Evolutionary conservation across 176 grass and related monocot genomes (phyloP).

Genomic region (Areca catechu): DNA sequence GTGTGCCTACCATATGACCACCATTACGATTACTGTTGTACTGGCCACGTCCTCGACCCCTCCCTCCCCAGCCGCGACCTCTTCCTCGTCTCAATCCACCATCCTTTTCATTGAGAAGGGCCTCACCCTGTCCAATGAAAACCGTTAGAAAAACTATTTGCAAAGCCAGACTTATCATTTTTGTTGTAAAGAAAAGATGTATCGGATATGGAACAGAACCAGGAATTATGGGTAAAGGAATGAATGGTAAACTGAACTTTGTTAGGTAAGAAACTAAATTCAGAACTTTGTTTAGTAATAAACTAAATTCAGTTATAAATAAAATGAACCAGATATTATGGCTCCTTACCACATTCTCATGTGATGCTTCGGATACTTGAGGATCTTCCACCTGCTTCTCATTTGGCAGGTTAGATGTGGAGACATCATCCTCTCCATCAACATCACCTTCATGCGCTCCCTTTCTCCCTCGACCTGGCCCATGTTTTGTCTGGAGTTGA

Average conservation of each 20-base stretch:
- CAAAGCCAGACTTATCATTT: neutral
- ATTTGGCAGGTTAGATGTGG: constrained; percentile 65
- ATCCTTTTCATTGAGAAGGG: constrained; percentile 40
- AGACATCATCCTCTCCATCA: constrained; percentile 68
- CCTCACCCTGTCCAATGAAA: constrained; percentile 40
- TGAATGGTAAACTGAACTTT: neutral
- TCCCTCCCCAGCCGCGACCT: constrained; percentile 45
- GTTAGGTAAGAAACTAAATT: too few species aligned
- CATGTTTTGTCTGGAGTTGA: constrained; percentile 55
- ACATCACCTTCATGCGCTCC: constrained; percentile 49
- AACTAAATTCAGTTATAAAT: too few species aligned
- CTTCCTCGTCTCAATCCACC: constrained; percentile 31
- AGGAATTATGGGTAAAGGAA: neutral
- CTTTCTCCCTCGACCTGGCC: constrained; percentile 53
- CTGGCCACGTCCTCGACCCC: constrained; percentile 50
- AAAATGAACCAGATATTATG: neutral
- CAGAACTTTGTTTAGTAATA: too few species aligned
- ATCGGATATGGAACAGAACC: neutral
- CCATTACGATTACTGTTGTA: constrained; percentile 31
- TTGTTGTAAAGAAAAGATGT: neutral
- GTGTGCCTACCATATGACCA: constrained; percentile 38
- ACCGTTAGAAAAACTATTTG: constrained; percentile 3
- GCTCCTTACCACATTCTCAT: constrained; percentile 48
- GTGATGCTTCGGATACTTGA: constrained; percentile 38
- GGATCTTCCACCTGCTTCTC: constrained; percentile 58